phyloP scores from a whole-genome alignment of 176 grass and related monocot genomes.

The Areca catechu region DNA sequence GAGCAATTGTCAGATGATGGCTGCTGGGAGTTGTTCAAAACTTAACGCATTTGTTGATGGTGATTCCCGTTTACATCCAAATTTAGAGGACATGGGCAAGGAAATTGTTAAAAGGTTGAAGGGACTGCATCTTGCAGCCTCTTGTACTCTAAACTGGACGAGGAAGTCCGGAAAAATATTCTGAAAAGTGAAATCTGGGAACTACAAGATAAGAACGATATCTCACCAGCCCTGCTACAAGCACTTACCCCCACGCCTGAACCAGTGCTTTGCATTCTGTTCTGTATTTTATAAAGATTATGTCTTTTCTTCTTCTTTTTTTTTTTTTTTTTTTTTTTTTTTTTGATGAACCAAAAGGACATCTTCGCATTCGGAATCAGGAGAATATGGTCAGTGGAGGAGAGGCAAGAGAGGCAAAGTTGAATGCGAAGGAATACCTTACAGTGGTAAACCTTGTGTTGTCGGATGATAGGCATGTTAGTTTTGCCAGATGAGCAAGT shows the following conservation, averaged over 20 bases:
- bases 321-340: too few species aligned
- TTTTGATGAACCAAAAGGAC: too few species aligned
- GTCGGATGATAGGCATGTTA: constrained; percentile 26
- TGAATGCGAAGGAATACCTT: constrained; percentile 39
- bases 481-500: constrained; percentile 10
- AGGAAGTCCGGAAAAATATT: constrained; percentile 52
- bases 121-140: constrained; percentile 60
- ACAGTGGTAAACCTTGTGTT: constrained; percentile 42
- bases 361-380: constrained; percentile 48
- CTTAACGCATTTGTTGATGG: constrained; percentile 53
- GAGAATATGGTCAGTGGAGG: constrained; percentile 34
- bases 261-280: constrained; percentile 72
- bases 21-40: constrained; percentile 72
- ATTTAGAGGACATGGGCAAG: constrained; percentile 60
- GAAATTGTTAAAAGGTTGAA: constrained; percentile 75
- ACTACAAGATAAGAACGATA: constrained; percentile 53
- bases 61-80: constrained; percentile 32
- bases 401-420: constrained; percentile 36
- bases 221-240: constrained; percentile 73
- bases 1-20: constrained; percentile 49
- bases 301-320: too few species aligned
- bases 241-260: constrained; percentile 54
- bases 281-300: constrained; percentile 74
- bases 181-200: constrained; percentile 76
- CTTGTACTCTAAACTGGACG: constrained; percentile 33